phyloP scores from a whole-genome alignment of 257 asterid genomes.

The Lantana camara region DNA sequence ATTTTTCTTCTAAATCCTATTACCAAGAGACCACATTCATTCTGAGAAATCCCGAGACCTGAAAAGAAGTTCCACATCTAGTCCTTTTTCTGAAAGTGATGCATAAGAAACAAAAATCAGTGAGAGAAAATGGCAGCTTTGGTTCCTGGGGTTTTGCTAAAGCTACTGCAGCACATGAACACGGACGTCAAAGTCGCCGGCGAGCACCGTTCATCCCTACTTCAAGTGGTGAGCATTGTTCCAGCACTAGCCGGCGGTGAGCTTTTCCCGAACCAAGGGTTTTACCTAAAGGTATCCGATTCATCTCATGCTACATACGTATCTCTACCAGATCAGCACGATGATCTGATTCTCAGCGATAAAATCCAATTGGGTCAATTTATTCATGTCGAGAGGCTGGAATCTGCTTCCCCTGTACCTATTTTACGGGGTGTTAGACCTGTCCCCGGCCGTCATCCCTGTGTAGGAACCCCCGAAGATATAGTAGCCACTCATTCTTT shows the following conservation, averaged over 20 bases:
- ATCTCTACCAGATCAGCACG: conserved; percentile 89
- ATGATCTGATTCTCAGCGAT: conserved; percentile 90
- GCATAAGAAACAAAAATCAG: conserved; percentile 30
- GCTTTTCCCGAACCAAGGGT: conserved; percentile 92
- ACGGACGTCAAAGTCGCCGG: conserved; percentile 96
- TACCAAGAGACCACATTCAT: conserved; percentile 7
- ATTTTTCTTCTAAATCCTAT: conserved; percentile 16
- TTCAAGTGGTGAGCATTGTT: conserved; percentile 94
- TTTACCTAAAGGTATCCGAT: conserved; percentile 96
- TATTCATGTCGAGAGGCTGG: conserved; percentile 89
- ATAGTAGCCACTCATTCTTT: conserved; percentile 86
- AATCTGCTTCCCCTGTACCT: conserved; percentile 95
- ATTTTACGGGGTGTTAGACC: conserved; percentile 84
- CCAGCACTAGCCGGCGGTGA: conserved; percentile 98
- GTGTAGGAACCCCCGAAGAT: conserved; percentile 95
- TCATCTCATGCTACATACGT: conserved; percentile 98
- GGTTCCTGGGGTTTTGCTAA: conserved; percentile 89
- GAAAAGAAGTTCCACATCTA: conserved; percentile 31
- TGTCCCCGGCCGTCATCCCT: conserved; percentile 92
- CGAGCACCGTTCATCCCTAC: conserved; percentile 88
- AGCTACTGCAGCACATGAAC: conserved; percentile 97
- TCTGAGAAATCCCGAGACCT: conserved; percentile 24
- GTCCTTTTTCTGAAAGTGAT: conserved; percentile 36
- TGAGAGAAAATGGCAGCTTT: conserved; percentile 69
- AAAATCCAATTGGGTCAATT: conserved; percentile 97